Evolutionary conservation across 805 yeast species (phyloP), one percentile per base, ranked within the genome.

Genomic region (Yamadazyma olivae): DNA sequence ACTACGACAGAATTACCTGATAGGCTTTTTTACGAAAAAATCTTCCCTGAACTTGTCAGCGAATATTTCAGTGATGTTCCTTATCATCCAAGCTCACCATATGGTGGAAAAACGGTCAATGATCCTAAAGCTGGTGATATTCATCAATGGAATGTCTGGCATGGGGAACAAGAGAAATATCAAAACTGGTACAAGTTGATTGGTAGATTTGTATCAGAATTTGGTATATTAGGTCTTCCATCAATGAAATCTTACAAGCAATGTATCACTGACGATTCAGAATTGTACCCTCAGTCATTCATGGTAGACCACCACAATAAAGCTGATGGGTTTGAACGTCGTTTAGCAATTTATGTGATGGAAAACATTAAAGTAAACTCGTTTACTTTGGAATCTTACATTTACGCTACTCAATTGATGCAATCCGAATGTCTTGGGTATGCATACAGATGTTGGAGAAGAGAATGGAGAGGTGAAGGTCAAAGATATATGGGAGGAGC

Each of bases 91-190:
- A 77, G 79, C 1, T 68, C 74, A 1, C 80, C 80, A 1, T 71
- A 64, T 61, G 71, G 75, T 17, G 72, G 75, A 3, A 32, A 37
- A 15, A 20, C 29, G 10, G 61, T 68, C 9, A 23, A 26, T 19
- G 48, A 44, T 27, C 34, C 24, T 5, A 64, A 68, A 1, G 51
- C 41, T 15, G 79, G 79, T 2, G 79, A 74, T 45, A 55, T 70
- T 4, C 79, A 74, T 43, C 77, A 73, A 40, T 74, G 79, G 79
- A 71, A 72, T 42, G 75, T 74, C 6, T 74, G 79, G 79, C 80
- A 74, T 43, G 79, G 79, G 1, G 27, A 17, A 15, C 49, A 57
- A 16, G 69, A 66, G 35, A 63, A 59, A 40, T 74, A 74, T 44
- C 80, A 74, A 41, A 54, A 71, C 45, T 71, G 77, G 77, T 51